Percentiles rank a stretch among this genome's conserved stretches.
Evolutionary conservation across 2,329 filamentous ascomycete species (phyloP).

Genomic region (Salinomyces thailandicus): DNA sequence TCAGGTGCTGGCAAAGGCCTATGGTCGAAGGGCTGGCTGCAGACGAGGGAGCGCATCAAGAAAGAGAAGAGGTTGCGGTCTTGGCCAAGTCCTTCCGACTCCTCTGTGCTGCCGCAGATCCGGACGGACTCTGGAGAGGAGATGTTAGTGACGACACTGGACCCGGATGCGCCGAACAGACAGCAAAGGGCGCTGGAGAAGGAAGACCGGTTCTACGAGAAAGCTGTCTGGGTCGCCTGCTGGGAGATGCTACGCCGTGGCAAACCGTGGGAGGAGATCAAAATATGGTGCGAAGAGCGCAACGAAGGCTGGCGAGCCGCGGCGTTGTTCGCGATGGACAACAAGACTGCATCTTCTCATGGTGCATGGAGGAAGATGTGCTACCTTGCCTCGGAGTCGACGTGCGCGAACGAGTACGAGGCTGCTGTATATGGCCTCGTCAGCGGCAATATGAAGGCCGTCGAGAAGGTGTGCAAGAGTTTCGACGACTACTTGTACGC

Average conservation of each 20-base stretch:
- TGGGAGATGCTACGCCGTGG: slow-evolving; percentile 87
- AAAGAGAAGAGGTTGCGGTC: slow-evolving; percentile 69
- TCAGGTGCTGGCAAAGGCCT: slow-evolving; percentile 64
- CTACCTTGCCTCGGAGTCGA: slow-evolving; percentile 56
- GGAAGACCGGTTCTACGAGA: slow-evolving; percentile 80
- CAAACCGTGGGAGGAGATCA: slow-evolving; percentile 60
- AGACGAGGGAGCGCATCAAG: slow-evolving; percentile 85
- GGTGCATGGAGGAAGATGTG: slow-evolving; percentile 62
- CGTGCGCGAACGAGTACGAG: slow-evolving; percentile 65
- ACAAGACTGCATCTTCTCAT: slow-evolving; percentile 34
- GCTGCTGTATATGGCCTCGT: slow-evolving; percentile 82
- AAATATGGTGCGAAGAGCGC: slow-evolving; percentile 75
- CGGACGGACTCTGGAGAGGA: slow-evolving; percentile 43
- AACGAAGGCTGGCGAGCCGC: slow-evolving; percentile 85
- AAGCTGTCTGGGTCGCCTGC: slow-evolving; percentile 84
- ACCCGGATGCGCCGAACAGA: slow-evolving; percentile 78
- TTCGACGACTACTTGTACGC: slow-evolving; percentile 86
- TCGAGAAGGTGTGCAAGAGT: slow-evolving; percentile 62
- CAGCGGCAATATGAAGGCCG: slow-evolving; percentile 70
- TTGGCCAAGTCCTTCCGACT: slow-evolving; percentile 34
- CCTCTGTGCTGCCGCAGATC: slow-evolving; percentile 41
- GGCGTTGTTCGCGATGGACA: slow-evolving; percentile 54
- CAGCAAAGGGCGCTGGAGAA: slow-evolving; percentile 67
- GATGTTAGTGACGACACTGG: slow-evolving; percentile 71
- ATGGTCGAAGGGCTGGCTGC: slow-evolving; percentile 81